phyloP scores from a whole-genome alignment of 75 land plant genomes.

The Cryptomeria japonica region DNA sequence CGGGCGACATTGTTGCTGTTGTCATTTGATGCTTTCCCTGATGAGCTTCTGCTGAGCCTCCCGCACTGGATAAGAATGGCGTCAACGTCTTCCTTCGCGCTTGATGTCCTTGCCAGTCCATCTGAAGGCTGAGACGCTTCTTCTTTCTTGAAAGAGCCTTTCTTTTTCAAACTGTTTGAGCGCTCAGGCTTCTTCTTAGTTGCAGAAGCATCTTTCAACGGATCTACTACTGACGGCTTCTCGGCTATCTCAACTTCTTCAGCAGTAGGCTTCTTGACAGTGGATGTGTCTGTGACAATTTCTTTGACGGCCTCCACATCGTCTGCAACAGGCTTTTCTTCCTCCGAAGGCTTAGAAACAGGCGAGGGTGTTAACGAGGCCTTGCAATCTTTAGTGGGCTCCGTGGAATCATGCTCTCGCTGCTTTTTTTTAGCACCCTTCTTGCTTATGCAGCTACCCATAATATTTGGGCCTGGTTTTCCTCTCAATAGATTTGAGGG shows the following conservation, averaged over 20 bases:
- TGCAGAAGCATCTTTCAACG: background rate
- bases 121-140: background rate
- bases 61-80: slow-evolving; percentile 75
- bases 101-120: slow-evolving; percentile 43
- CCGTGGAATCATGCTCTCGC: background rate
- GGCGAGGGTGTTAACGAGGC: background rate
- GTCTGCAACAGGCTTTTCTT: slow-evolving; percentile 7
- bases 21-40: slow-evolving; percentile 25
- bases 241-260: slow-evolving; percentile 10
- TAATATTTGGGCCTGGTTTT: background rate
- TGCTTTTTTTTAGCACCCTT: slow-evolving; percentile 18
- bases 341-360: background rate
- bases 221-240: background rate
- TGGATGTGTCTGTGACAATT: slow-evolving; percentile 7
- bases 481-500: background rate
- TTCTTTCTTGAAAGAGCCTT: background rate
- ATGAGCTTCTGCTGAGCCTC: slow-evolving; percentile 65
- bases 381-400: background rate
- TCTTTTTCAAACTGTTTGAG: slow-evolving; percentile 1
- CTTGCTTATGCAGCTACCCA: slow-evolving; percentile 67
- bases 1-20: slow-evolving; percentile 4
- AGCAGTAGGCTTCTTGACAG: background rate
- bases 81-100: slow-evolving; percentile 69
- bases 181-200: slow-evolving; percentile 16
- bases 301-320: slow-evolving; percentile 1